Base-by-base conservation (phyloP, 1,284 basidiomycete genomes). In the Ustilago sp. region DNA sequence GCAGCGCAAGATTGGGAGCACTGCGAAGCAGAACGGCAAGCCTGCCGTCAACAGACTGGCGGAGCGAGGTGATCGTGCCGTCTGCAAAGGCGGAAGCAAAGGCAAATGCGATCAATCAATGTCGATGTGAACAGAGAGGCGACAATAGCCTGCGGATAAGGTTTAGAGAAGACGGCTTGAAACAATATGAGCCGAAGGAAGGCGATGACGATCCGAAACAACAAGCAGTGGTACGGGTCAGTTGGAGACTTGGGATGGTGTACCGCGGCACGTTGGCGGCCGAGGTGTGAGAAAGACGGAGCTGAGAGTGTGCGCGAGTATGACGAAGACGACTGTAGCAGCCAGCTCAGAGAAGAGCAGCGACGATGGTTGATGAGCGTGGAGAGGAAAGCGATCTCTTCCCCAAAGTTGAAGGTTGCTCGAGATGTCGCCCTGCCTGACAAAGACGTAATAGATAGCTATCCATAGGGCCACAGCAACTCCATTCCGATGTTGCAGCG, bases 271-370 rank as follows among this genome's bases (percentile, higher is more conserved):
- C n/a, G n/a, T 19, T 45, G 7, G 43, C 11, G n/a, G 43, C 17
- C 19, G 43, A 6, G 15, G 1, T n/a, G n/a, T n/a, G 43, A 45
- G 43, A 28, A 28, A 28, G 23, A 28, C 23, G 23, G 23, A 28
- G 23, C 23, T 28, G 23, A 28, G 23, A 28, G 3, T 28, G 23
- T 3, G 23, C 23, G 23, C 3, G 23, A 28, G 23, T 28, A 28
- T 28, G 23, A 3, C 0, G 23, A 28, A 28, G 23, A 28, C 23
- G 3, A 28, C 23, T 28, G 23, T 28, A 28, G 12, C 23, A 41
- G 58, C 64, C 59, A 48, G 55, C 59, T 68, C 59, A 39, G 9
- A 45, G 23, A 23, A 35, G 54, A 68, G 59, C 66, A 48, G 38
- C 66, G 55, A 53, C 50, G 55, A 59, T 68, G 23, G 59, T 41